Percentiles rank a stretch among this genome's conserved stretches.
These are phyloP conservation scores for Senna tora DNA, from an alignment of 306 rosid species.

Conservation along the genomic window DNA sequence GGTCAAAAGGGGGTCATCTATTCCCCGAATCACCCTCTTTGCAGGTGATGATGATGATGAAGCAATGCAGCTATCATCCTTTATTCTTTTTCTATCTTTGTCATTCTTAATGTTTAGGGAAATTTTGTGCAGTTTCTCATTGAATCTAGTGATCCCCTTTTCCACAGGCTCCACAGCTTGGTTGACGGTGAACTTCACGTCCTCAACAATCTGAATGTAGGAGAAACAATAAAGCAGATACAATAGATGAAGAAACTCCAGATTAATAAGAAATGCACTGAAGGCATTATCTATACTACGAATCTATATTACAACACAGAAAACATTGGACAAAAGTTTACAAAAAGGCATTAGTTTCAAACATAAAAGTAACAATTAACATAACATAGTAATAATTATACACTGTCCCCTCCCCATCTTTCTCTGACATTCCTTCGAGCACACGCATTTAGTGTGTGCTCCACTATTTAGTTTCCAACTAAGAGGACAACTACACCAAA, in stretches of 20 bases:
- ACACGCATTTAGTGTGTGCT: neutral
- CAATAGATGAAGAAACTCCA: conserved; percentile 5
- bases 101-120: conserved; percentile 87
- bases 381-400: neutral
- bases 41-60: conserved; percentile 60
- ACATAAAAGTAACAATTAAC: neutral
- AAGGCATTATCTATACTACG: conserved; percentile 19
- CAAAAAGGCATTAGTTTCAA: conserved; percentile 29
- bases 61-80: conserved; percentile 80
- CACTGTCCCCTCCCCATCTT: neutral
- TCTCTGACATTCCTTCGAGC: neutral
- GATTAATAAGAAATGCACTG: conserved; percentile 31
- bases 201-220: conserved; percentile 78
- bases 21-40: conserved; percentile 84
- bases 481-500: neutral
- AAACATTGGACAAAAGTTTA: conserved; percentile 19
- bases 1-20: conserved; percentile 87
- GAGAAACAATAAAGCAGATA: conserved; percentile 27
- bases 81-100: conserved; percentile 77
- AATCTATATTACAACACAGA: conserved; percentile 7
- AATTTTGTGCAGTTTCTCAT: conserved; percentile 75
- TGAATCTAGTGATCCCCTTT: conserved; percentile 87
- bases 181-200: conserved; percentile 87
- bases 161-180: conserved; percentile 98
- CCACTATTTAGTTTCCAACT: conserved; percentile 12